Conservation (phyloP, 768 basidiomycete genomes). For the Podaxis rugospora region DNA sequence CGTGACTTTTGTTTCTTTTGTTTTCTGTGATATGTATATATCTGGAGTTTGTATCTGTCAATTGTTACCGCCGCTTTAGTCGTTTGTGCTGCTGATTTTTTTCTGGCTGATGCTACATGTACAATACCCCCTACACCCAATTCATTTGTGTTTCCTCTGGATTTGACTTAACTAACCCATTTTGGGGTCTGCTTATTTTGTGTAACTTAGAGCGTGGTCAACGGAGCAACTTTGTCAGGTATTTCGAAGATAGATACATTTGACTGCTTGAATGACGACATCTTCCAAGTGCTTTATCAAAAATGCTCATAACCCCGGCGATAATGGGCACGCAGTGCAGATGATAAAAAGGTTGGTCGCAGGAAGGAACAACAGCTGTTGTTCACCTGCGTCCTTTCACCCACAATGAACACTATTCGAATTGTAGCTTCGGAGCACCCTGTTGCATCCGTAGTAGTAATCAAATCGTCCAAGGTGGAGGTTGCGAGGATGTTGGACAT, state of each 20-base stretch:
- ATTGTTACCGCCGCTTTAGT: not conserved
- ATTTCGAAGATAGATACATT: too few relatives aligned
- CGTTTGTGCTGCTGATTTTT: not conserved
- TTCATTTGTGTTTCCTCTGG: not conserved
- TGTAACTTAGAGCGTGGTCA: not conserved
- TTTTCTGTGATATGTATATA: not conserved
- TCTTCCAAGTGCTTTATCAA: not conserved
- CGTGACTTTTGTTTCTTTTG: not conserved
- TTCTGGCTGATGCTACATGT: not conserved
- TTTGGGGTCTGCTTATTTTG: too few relatives aligned
- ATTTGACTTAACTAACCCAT: too few relatives aligned
- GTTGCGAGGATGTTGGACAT: conserved; percentile 46
- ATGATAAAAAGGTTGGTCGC: not conserved
- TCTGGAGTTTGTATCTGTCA: not conserved
- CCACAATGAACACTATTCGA: not conserved
- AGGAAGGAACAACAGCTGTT: not conserved
- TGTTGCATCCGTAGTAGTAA: conserved; percentile 53
- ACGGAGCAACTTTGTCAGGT: not conserved
- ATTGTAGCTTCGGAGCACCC: conserved; percentile 32
- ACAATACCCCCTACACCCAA: not conserved
- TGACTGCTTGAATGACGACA: not conserved
- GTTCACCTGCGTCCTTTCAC: not conserved
- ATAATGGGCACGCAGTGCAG: not conserved
- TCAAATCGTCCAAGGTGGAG: conserved; percentile 53
- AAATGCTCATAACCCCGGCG: not conserved